These are phyloP conservation scores for Trichoderma hamatum DNA, from an alignment of 2,329 filamentous ascomycete species.

Conservation along the genomic window DNA sequence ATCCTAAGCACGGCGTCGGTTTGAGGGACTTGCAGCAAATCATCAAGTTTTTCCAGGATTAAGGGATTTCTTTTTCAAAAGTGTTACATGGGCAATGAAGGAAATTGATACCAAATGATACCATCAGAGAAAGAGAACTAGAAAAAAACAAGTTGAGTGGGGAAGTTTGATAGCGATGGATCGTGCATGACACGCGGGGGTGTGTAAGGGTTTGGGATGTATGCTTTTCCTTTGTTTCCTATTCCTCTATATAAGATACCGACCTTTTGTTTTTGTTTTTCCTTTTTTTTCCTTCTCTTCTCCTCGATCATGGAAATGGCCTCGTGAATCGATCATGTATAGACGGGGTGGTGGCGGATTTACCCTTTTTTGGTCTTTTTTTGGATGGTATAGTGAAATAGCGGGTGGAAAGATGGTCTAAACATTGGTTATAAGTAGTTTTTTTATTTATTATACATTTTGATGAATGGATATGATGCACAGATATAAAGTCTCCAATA, in stretches of 20 bases:
- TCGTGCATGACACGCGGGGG: not conserved
- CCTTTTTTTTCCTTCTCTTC: not conserved
- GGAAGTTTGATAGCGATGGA: not conserved
- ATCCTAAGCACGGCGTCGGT: constrained; percentile 82
- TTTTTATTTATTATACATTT: constrained; percentile 9
- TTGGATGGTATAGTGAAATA: not conserved
- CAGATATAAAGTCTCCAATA: not conserved
- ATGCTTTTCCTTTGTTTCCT: not conserved
- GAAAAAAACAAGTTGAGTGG: not conserved
- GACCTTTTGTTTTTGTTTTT: not conserved
- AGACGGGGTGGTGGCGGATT: constrained; percentile 1
- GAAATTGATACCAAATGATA: constrained; percentile 3
- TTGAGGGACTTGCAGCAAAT: constrained; percentile 82
- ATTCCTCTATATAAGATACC: no score
- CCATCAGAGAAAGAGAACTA: not conserved
- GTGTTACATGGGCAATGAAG: not conserved
- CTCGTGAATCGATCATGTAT: constrained; percentile 6
- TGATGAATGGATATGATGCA: constrained; percentile 23
- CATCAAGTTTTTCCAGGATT: constrained; percentile 85
- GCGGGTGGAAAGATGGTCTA: not conserved
- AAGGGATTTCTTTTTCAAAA: not conserved
- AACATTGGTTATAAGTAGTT: constrained; percentile 18
- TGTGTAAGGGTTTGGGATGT: not conserved
- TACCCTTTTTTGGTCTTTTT: not conserved
- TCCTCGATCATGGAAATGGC: constrained; percentile 17